Evolutionary conservation across 805 yeast genomes (phyloP).

Genomic region (Kodamaea hsintzibuensis): DNA sequence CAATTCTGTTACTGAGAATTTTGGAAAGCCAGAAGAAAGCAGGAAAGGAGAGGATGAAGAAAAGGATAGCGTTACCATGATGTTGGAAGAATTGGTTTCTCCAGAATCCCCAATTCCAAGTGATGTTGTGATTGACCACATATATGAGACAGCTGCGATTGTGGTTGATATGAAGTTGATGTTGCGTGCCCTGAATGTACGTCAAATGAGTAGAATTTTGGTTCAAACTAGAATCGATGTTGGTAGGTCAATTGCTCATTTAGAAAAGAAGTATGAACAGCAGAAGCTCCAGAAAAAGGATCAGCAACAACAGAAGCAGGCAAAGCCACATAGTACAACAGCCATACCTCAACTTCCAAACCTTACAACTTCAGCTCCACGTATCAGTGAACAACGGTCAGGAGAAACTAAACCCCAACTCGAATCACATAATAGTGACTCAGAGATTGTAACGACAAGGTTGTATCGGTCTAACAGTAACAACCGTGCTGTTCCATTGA

Average conservation of each 20-base stretch:
- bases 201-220: slow-evolving; percentile 48
- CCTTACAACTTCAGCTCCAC: neutral
- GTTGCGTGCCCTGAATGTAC: slow-evolving; percentile 54
- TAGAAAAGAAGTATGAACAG: slow-evolving; percentile 18
- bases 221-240: slow-evolving; percentile 31
- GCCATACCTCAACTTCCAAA: neutral
- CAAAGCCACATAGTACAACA: neutral
- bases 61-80: slow-evolving; percentile 14
- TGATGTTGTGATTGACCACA: slow-evolving; percentile 54
- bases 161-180: slow-evolving; percentile 66
- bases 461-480: neutral
- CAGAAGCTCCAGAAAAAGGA: slow-evolving; percentile 10
- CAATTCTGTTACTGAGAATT: neutral
- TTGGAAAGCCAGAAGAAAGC: slow-evolving; percentile 12
- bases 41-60: slow-evolving; percentile 20
- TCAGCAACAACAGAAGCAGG: slow-evolving; percentile 1
- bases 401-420: slow-evolving; percentile 1
- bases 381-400: neutral
- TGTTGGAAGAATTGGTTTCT: slow-evolving; percentile 59
- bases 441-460: slow-evolving; percentile 2
- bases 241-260: slow-evolving; percentile 24
- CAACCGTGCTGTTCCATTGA: neutral
- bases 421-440: neutral
- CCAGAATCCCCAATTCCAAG: slow-evolving; percentile 58
- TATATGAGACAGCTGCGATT: slow-evolving; percentile 61